Evolutionary conservation across 345 rosid genomes (phyloP).

Genomic region (Citrus cavaleriei): DNA sequence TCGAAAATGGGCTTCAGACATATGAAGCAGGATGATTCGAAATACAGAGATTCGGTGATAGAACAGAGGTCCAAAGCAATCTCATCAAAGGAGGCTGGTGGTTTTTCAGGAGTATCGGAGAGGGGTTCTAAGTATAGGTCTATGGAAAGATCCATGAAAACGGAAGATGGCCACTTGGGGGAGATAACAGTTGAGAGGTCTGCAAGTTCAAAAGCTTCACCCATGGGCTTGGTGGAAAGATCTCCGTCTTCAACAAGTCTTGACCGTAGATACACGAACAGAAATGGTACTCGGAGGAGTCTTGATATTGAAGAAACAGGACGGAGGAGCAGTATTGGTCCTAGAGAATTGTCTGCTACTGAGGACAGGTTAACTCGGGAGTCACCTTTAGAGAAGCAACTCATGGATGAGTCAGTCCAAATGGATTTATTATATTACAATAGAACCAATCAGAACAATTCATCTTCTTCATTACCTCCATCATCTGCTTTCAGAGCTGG

Average conservation of each 20-base stretch:
- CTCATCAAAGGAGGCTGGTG: slow-evolving; percentile 50
- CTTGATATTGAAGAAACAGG: slow-evolving; percentile 73
- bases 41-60: slow-evolving; percentile 36
- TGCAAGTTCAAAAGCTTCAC: slow-evolving; percentile 70
- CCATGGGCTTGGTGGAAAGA: slow-evolving; percentile 59
- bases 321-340: slow-evolving; percentile 49
- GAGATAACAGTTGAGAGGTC: slow-evolving; percentile 70
- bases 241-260: slow-evolving; percentile 77
- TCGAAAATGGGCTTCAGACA: slow-evolving; percentile 37
- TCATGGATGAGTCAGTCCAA: slow-evolving; percentile 56
- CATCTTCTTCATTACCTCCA: slow-evolving; percentile 51
- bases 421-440: slow-evolving; percentile 54
- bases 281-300: slow-evolving; percentile 54
- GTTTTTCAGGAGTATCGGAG: slow-evolving; percentile 54
- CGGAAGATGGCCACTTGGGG: slow-evolving; percentile 59
- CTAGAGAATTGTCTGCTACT: slow-evolving; percentile 49
- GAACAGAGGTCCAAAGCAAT: slow-evolving; percentile 50
- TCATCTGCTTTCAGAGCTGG: slow-evolving; percentile 62
- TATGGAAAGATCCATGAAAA: slow-evolving; percentile 48
- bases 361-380: slow-evolving; percentile 61
- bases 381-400: slow-evolving; percentile 44
- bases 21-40: slow-evolving; percentile 43
- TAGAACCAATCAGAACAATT: slow-evolving; percentile 50
- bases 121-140: slow-evolving; percentile 56
- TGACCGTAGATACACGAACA: slow-evolving; percentile 64